Conservation (phyloP, 352 stramenopile species). For the Phytopythium kandeliae region DNA sequence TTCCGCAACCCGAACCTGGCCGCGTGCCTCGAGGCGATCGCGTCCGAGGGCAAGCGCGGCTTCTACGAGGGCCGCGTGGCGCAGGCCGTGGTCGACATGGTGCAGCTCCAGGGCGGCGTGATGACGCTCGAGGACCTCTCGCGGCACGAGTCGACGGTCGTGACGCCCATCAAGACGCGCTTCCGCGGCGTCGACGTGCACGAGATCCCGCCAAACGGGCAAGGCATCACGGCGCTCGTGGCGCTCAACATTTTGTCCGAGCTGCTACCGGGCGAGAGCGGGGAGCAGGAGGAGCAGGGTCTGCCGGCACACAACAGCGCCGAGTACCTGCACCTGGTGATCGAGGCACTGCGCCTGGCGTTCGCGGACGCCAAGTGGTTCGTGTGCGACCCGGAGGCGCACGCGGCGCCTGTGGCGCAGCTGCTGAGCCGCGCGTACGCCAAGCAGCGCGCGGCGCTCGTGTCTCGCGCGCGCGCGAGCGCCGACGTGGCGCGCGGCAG, state of each 20-base stretch:
- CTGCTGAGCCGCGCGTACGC: conserved; percentile 82
- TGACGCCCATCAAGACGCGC: conserved; percentile 85
- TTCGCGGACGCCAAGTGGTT: conserved; percentile 90
- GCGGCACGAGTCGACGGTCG: conserved; percentile 84
- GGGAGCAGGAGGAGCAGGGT: conserved; percentile 20
- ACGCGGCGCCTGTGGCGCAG: conserved; percentile 42
- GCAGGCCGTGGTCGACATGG: conserved; percentile 82
- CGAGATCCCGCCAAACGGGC: conserved; percentile 94
- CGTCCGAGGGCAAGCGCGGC: conserved; percentile 77
- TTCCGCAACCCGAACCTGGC: conserved; percentile 89
- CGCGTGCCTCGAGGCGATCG: conserved; percentile 81
- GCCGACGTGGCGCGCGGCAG: conserved; percentile 55
- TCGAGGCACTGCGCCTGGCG: conserved; percentile 92
- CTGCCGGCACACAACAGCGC: conserved; percentile 42
- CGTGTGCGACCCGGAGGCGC: conserved; percentile 71
- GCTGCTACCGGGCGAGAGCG: conserved; percentile 42
- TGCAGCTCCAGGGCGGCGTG: conserved; percentile 53
- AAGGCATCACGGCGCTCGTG: conserved; percentile 95
- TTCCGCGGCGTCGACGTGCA: conserved; percentile 89
- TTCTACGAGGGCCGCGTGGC: conserved; percentile 86
- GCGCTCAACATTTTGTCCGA: conserved; percentile 91
- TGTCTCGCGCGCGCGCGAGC: conserved; percentile 34
- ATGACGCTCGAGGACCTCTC: conserved; percentile 85
- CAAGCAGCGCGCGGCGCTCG: conserved; percentile 35
- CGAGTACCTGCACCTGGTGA: conserved; percentile 86